Evolutionary conservation across 2,329 filamentous ascomycete species (phyloP).

Genomic region (Microcyclosporella mali): DNA sequence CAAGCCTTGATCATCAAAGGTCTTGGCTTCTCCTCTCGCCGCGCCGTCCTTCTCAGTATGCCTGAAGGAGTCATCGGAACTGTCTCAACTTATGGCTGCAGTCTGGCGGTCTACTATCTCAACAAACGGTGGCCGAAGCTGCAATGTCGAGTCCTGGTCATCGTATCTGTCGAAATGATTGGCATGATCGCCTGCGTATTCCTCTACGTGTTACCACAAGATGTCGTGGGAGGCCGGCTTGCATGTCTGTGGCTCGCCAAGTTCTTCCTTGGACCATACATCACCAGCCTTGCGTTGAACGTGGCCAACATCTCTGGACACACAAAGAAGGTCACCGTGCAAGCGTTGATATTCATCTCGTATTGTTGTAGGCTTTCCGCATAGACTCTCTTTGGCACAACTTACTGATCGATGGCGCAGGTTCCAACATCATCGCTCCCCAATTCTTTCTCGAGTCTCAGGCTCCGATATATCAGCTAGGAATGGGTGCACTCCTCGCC

Average conservation of each 20-base stretch:
- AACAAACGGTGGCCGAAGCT: conserved; percentile 6
- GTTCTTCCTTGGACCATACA: conserved; percentile 33
- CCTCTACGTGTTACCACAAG: conserved; percentile 5
- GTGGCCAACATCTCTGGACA: conserved; percentile 30
- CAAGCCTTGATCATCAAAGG: conserved; percentile 10
- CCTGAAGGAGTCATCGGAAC: conserved; percentile 10
- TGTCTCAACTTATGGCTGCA: conserved; percentile 8
- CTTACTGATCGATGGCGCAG: background rate
- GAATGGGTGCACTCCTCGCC: conserved; percentile 9
- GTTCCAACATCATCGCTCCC: conserved; percentile 17
- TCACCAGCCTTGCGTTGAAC: conserved; percentile 27
- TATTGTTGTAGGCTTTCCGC: conserved; percentile 19
- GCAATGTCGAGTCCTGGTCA: conserved; percentile 5
- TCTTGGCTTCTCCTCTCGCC: conserved; percentile 8
- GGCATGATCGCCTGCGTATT: conserved; percentile 8
- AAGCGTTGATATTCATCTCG: conserved; percentile 26
- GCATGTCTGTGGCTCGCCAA: conserved; percentile 21
- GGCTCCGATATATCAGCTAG: conserved; percentile 8
- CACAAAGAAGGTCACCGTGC: conserved; percentile 29
- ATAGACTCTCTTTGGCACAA: background rate
- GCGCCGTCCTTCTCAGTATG: conserved; percentile 8
- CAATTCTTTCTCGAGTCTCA: conserved; percentile 11
- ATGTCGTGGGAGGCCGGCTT: conserved; percentile 4
- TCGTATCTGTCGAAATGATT: conserved; percentile 5
- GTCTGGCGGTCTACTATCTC: conserved; percentile 6